Evolutionary conservation across 345 rosid genomes (phyloP).

Genomic region (Boechera retrofracta): DNA sequence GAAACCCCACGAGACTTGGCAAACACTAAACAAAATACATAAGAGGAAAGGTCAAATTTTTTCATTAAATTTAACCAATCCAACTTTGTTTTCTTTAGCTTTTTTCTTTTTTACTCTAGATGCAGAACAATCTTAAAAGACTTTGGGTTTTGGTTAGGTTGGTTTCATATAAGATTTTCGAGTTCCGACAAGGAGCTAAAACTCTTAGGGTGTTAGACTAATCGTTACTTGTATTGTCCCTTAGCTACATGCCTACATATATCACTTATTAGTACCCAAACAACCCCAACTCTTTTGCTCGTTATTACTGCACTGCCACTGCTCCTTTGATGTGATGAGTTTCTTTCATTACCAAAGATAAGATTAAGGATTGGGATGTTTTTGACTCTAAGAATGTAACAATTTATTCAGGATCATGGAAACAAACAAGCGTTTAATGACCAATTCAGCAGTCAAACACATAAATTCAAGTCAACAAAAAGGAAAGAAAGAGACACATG

Average conservation of each 20-base stretch:
- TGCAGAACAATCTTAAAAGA: conserved; percentile 8
- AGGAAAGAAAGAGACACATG: conserved; percentile 32
- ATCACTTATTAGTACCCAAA: conserved; percentile 4
- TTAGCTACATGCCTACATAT: conserved; percentile 26
- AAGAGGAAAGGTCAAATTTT: conserved; percentile 6
- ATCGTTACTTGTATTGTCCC: conserved; percentile 9
- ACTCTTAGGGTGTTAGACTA: conserved; percentile 26
- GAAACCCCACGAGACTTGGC: conserved; percentile 21
- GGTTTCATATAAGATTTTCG: conserved; percentile 27
- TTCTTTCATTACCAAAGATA: conserved; percentile 3
- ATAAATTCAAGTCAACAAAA: conserved; percentile 32
- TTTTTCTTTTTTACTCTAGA: background rate
- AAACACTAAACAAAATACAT: background rate
- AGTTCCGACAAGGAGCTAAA: conserved; percentile 41
- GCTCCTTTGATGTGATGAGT: conserved; percentile 7
- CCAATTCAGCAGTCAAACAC: conserved; percentile 31
- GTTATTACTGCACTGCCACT: conserved; percentile 29
- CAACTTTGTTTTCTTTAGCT: background rate
- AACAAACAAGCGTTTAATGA: conserved; percentile 37
- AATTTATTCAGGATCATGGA: conserved; percentile 23
- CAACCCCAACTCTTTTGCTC: conserved; percentile 17
- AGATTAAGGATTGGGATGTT: background rate
- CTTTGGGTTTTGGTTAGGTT: conserved; percentile 17
- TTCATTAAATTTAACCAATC: background rate
- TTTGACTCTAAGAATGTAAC: conserved; percentile 16